Evolutionary conservation across 75 land plant genomes (phyloP).

Genomic region (Pinus taeda): DNA sequence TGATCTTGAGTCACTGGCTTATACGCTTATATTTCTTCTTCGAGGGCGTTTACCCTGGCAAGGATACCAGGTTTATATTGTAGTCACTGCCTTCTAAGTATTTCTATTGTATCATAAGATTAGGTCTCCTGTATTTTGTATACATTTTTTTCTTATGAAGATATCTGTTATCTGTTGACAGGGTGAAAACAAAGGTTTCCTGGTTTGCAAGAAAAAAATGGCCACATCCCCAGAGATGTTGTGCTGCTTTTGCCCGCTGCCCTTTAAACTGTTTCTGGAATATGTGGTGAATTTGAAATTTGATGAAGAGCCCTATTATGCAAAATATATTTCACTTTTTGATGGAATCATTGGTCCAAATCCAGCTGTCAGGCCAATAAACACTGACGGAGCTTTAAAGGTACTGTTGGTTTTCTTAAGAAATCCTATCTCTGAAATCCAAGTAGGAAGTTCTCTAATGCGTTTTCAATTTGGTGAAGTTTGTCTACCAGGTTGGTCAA

Average conservation of each 20-base stretch:
- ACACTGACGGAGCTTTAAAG: slow-evolving; percentile 96
- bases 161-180: slow-evolving; percentile 14
- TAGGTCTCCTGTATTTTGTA: background rate
- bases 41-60: slow-evolving; percentile 97
- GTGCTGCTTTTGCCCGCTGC: slow-evolving; percentile 86
- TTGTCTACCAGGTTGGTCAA: slow-evolving; percentile 82
- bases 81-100: background rate
- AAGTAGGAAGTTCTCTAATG: background rate
- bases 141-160: background rate
- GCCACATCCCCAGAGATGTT: slow-evolving; percentile 92
- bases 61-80: slow-evolving; percentile 79
- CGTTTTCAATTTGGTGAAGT: slow-evolving; percentile 5
- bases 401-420: slow-evolving; percentile 25
- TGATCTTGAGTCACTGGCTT: slow-evolving; percentile 93
- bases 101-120: background rate
- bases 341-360: slow-evolving; percentile 80
- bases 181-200: slow-evolving; percentile 97
- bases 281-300: slow-evolving; percentile 94
- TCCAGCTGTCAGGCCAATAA: slow-evolving; percentile 87
- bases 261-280: slow-evolving; percentile 91
- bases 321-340: slow-evolving; percentile 81
- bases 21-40: slow-evolving; percentile 89
- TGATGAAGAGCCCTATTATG: slow-evolving; percentile 96
- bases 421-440: background rate
- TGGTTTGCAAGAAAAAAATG: slow-evolving; percentile 98